phyloP scores from a whole-genome alignment of 2,329 filamentous ascomycete genomes.

The Drechslerella dactyloides region DNA sequence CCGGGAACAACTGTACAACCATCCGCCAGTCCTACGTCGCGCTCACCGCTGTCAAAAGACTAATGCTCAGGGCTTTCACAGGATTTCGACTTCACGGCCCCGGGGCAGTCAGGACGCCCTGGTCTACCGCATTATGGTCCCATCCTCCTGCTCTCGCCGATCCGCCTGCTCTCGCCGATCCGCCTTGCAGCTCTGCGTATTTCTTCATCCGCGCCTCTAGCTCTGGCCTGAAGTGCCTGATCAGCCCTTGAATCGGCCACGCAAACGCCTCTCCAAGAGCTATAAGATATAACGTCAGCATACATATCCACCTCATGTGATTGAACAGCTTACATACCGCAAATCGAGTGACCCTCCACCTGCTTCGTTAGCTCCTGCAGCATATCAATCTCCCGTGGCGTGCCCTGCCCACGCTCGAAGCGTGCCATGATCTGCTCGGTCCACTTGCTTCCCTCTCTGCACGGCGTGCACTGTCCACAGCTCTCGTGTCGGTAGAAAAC shows the following conservation, averaged over 20 bases:
- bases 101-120: conserved; percentile 88
- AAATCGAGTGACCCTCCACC: conserved; percentile 98
- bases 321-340: conserved; percentile 67
- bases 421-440: conserved; percentile 98
- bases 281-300: conserved; percentile 58
- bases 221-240: conserved; percentile 96
- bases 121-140: conserved; percentile 73
- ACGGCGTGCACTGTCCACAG: conserved; percentile 98
- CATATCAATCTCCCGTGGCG: conserved; percentile 97
- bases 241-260: conserved; percentile 97
- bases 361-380: conserved; percentile 99
- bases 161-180: conserved; percentile 77
- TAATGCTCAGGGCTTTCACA: background rate
- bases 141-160: conserved; percentile 84
- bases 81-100: conserved; percentile 57
- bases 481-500: conserved; percentile 99
- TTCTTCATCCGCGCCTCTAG: conserved; percentile 88
- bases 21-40: conserved; percentile 18
- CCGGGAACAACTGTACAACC: conserved; percentile 6
- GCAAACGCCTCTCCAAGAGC: conserved; percentile 96
- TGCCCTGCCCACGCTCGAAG: conserved; percentile 88
- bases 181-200: conserved; percentile 75
- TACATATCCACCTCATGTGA: background rate
- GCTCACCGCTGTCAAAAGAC: conserved; percentile 19
- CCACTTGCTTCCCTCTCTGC: conserved; percentile 98